Percentiles rank a stretch among this genome's conserved stretches.
phyloP scores from a whole-genome alignment of 768 basidiomycete genomes.

The Cystofilobasidium bisporidii region DNA sequence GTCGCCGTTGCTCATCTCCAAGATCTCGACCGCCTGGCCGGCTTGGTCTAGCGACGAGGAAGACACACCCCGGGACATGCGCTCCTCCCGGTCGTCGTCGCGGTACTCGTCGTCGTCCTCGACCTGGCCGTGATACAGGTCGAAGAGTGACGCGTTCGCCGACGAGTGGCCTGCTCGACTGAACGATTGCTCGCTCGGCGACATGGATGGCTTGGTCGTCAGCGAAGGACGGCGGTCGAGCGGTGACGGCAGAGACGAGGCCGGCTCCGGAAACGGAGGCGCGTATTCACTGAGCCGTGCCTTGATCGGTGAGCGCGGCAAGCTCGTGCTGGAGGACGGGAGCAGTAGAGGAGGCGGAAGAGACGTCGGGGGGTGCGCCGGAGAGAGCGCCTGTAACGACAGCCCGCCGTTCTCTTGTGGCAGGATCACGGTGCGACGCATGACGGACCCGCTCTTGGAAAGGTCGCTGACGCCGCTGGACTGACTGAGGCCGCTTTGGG shows the following conservation, averaged over 20 bases:
- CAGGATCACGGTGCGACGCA: constrained; percentile 20
- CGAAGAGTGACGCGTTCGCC: constrained; percentile 18
- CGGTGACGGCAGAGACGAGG: not conserved
- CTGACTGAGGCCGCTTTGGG: constrained; percentile 9
- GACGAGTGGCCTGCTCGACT: constrained; percentile 15
- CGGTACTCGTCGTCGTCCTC: too few species aligned
- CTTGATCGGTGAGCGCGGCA: not conserved
- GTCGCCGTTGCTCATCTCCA: constrained; percentile 25
- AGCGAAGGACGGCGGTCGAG: not conserved
- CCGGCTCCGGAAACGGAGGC: not conserved
- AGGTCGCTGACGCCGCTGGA: not conserved
- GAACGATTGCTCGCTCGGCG: constrained; percentile 14
- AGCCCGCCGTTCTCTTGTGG: constrained; percentile 2
- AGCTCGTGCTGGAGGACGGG: not conserved
- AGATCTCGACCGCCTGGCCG: constrained; percentile 20
- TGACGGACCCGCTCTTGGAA: not conserved
- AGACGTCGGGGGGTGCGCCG: not conserved
- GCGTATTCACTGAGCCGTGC: not conserved
- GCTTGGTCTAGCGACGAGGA: not conserved
- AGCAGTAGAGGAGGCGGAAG: too few species aligned
- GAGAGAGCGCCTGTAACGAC: not conserved
- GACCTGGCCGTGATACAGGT: constrained; percentile 20
- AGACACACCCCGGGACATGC: not conserved
- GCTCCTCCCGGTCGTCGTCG: too few species aligned
- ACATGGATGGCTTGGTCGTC: not conserved